Evolutionary conservation across 768 basidiomycete species (phyloP), one percentile per base, ranked within the genome.

Genomic region (Collybia mongolica): DNA sequence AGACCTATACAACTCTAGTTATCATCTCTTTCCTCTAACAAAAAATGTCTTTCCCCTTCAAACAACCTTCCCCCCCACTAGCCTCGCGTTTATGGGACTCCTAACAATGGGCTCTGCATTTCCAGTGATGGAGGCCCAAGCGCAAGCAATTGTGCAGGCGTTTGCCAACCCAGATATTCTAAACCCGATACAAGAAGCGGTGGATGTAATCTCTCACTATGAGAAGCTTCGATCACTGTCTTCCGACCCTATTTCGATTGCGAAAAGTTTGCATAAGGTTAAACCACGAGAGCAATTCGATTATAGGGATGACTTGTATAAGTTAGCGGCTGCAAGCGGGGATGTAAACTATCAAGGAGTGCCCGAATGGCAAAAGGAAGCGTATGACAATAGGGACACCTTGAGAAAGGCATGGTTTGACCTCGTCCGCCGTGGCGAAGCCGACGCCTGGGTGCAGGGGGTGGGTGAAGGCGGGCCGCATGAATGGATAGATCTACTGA

Each of bases 71-170:
- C 83, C 74, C 1, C 69, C 74, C 1, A 62, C 73, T 1, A 76
- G 76, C 5, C 59, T 90, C 35, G 86, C 81, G 8, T 90, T 93
- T 64, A 69, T 88, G 46, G 81, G 87, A 1, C 75, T 91, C 8
- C 72, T 73, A 1, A 61, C 72, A 19, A 69, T 72, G 26, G 81
- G 90, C 23, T 76, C 77, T 0, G 93, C 93, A 2, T 79, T 95
- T 52, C 92, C 90, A 1, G 60, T 93, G 0, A 73, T 85, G 42
- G 91, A 96, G 65, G 82, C 80, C 0, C 93, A 96, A 66, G 86
- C 86, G 0, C 79, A 77, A 0, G 85, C 82, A 3, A 74, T 81
- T 7, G 62, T 84, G 18, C 72, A 73, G 20, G 80, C 76, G 0
- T 86, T 89, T 52, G 69, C 70, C 11, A 57, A 81, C 44, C 82